Conservation (phyloP, 495 filamentous ascomycete genomes). For the Penicillium paxilli region DNA sequence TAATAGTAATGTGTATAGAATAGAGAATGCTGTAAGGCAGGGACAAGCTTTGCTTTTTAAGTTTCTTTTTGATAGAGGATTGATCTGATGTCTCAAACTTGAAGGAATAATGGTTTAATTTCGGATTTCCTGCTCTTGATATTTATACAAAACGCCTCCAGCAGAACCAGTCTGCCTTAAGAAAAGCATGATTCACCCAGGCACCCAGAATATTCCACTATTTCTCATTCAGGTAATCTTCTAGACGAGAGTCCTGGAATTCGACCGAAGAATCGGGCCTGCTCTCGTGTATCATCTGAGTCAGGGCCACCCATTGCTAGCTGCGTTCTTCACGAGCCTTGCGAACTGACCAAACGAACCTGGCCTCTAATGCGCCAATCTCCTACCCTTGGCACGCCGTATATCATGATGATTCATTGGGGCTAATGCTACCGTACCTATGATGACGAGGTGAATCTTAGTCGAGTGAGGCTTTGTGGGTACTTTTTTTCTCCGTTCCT, state of each 20-base stretch:
- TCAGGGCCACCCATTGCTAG: slow-evolving; percentile 14
- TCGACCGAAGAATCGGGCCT: not conserved
- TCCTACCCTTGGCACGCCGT: slow-evolving; percentile 3
- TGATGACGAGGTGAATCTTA: slow-evolving; percentile 3
- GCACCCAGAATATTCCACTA: slow-evolving; percentile 9
- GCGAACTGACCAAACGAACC: not conserved
- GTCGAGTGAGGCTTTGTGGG: slow-evolving; percentile 3
- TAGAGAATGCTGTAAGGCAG: too few relatives aligned
- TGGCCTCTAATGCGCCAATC: not conserved
- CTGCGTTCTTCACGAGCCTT: not conserved
- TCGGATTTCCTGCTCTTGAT: not conserved
- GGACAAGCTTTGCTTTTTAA: too few relatives aligned
- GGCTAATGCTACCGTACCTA: slow-evolving; percentile 6
- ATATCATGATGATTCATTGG: not conserved
- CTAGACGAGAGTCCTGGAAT: slow-evolving; percentile 6
- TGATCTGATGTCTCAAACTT: too few relatives aligned
- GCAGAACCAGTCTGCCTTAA: not conserved
- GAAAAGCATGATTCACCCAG: slow-evolving; percentile 10
- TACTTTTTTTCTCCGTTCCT: not conserved
- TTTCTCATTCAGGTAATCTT: slow-evolving; percentile 11
- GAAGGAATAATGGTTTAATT: not conserved
- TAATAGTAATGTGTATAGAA: not conserved
- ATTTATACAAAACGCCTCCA: slow-evolving; percentile 5
- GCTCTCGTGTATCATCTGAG: slow-evolving; percentile 16
- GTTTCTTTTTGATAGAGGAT: too few relatives aligned